These are phyloP conservation scores for Entomortierella beljakovae DNA, from an alignment of 192 early-diverging fungal genomes.

Conservation along the genomic window DNA sequence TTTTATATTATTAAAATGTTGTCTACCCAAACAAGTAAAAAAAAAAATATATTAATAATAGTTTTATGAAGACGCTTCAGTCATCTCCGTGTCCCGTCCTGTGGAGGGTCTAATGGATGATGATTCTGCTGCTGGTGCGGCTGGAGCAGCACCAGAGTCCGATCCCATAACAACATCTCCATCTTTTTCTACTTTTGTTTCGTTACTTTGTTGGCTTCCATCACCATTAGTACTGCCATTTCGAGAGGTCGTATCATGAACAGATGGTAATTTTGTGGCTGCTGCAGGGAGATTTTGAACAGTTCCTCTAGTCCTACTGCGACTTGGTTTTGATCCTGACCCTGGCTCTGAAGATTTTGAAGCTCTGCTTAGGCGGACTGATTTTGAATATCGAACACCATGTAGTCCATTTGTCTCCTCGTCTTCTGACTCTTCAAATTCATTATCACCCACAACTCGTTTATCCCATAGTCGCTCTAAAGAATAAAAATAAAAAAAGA, in stretches of 20 bases:
- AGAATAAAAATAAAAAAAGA: background rate
- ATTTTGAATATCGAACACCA: conserved; percentile 42
- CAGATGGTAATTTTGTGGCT: conserved; percentile 29
- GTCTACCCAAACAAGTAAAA: no score
- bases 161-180: conserved; percentile 39
- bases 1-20: background rate
- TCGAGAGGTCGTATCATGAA: background rate
- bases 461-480: conserved; percentile 73
- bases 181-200: conserved; percentile 18
- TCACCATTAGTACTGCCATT: conserved; percentile 1
- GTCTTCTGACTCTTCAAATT: conserved; percentile 82
- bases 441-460: conserved; percentile 74
- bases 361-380: conserved; percentile 20
- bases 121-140: background rate
- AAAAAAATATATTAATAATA: background rate
- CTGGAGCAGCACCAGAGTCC: background rate
- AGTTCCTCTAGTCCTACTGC: conserved; percentile 19
- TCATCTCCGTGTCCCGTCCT: conserved; percentile 36
- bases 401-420: conserved; percentile 35
- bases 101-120: background rate
- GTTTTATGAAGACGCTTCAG: conserved; percentile 18
- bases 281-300: conserved; percentile 36
- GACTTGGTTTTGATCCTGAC: background rate
- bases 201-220: background rate
- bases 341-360: conserved; percentile 19